Conservation (phyloP, 441 rosid genomes). For the Erodium moschatum region DNA sequence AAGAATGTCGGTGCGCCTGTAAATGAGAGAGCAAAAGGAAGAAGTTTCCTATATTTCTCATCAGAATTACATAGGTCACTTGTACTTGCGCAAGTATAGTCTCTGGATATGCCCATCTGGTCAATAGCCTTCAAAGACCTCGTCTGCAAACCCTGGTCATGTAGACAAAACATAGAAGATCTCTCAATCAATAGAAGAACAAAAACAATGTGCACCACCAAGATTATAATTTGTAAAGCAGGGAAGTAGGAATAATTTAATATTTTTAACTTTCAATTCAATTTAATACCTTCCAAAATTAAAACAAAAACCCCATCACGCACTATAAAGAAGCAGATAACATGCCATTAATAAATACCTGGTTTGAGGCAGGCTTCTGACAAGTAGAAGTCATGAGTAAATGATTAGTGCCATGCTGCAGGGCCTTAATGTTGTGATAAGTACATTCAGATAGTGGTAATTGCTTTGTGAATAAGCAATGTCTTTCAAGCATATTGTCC, state of each 20-base stretch:
- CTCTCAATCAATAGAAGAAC: constrained; percentile 6
- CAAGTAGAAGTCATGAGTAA: constrained; percentile 24
- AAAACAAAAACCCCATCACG: background rate
- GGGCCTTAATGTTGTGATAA: constrained; percentile 40
- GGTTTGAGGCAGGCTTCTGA: constrained; percentile 19
- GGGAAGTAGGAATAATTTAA: background rate
- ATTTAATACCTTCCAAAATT: background rate
- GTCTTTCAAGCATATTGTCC: constrained; percentile 43
- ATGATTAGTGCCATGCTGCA: constrained; percentile 39
- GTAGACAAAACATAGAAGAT: constrained; percentile 14
- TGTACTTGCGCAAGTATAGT: constrained; percentile 16
- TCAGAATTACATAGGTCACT: constrained; percentile 27
- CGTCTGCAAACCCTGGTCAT: constrained; percentile 40
- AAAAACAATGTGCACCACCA: background rate
- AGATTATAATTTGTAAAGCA: background rate
- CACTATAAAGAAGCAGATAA: constrained; percentile 4
- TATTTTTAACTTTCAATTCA: background rate
- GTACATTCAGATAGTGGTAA: constrained; percentile 61
- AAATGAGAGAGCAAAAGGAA: constrained; percentile 43
- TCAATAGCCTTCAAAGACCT: constrained; percentile 30
- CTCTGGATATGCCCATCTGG: constrained; percentile 28
- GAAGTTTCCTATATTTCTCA: constrained; percentile 27
- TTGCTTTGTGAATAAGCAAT: constrained; percentile 45
- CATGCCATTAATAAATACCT: constrained; percentile 39
- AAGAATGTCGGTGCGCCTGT: constrained; percentile 52